Conservation (phyloP, 2,329 filamentous ascomycete genomes). For the Xylaria sp. region DNA sequence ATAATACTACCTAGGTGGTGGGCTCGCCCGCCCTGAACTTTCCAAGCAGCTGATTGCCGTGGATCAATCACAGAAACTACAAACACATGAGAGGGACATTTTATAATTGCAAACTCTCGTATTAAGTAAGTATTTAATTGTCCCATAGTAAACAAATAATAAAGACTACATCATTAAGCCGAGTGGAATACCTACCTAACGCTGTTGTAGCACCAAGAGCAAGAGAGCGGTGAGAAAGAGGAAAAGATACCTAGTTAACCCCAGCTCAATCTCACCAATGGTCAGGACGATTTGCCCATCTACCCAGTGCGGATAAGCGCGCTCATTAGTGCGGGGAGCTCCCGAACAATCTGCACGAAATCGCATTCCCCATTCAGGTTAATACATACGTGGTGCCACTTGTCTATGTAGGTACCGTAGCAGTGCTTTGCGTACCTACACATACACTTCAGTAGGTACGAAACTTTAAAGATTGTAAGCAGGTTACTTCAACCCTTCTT, state of each 20-base stretch:
- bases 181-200: neutral
- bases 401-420: neutral
- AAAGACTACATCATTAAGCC: neutral
- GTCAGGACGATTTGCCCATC: neutral
- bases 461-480: neutral
- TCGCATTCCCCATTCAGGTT: constrained; percentile 39
- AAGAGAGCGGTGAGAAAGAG: constrained; percentile 34
- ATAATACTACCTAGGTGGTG: neutral
- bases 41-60: constrained; percentile 28
- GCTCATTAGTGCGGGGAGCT: constrained; percentile 43
- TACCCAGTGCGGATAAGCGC: constrained; percentile 34
- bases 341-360: constrained; percentile 42
- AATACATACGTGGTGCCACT: constrained; percentile 32
- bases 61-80: constrained; percentile 1
- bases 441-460: neutral
- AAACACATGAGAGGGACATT: neutral
- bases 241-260: neutral
- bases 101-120: constrained; percentile 2
- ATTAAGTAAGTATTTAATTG: neutral
- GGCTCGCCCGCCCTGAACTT: constrained; percentile 23
- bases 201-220: neutral
- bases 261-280: constrained; percentile 14
- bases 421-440: neutral
- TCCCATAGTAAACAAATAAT: neutral
- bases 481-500: constrained; percentile 4